Evolutionary conservation across 495 filamentous ascomycete species (phyloP), one percentile per base, ranked within the genome.

Genomic region (Lepraria neglecta): DNA sequence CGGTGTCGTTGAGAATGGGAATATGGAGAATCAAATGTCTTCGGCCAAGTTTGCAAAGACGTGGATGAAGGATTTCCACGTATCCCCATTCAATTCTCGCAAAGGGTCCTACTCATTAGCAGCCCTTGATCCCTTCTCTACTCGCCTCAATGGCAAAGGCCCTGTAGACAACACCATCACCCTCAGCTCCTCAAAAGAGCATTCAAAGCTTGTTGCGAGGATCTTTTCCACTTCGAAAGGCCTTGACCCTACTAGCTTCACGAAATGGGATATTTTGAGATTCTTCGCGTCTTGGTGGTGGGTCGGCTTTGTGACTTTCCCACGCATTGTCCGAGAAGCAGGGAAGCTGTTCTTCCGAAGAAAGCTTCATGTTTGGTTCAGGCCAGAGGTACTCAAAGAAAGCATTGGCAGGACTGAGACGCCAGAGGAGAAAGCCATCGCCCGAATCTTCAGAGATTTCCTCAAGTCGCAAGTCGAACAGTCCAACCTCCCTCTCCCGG

Each of bases 61-160:
- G 24, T 89, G 83, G 84, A 67, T 67, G 7, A 90, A 90, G 67
- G 86, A 87, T 60, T 87, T 89, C 66, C 85, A 87, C 62, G 86
- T 87, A n/a, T 88, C 85, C 11, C 82, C 84, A 3, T 90, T 90
- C 74, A 89, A 87, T 30, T 80, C 81, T 28, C 75, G 81, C n/a
- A 79, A 82, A 44, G 84, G 85, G 0, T 72, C 74, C 1, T 88
- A 87, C 72, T 78, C 76, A 2, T 64, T 88, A 19, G 63, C 69
- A 30, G 80, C 84, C 3, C 60, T 67, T 51, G 82, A 89, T 68
- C 84, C 85, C 11, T 73, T 86, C 15, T 68, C 63, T 33, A 68
- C 70, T 12, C 24, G 21, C 31, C 69, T 74, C 62, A 46, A 47
- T 4, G 30, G 15, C 11, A 44, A 30, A 46, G 60, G 71, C 12